Percentiles rank a stretch among this genome's conserved stretches.
These are phyloP conservation scores for Yarrowia bubula DNA, from an alignment of 805 yeast species.

Conservation along the genomic window DNA sequence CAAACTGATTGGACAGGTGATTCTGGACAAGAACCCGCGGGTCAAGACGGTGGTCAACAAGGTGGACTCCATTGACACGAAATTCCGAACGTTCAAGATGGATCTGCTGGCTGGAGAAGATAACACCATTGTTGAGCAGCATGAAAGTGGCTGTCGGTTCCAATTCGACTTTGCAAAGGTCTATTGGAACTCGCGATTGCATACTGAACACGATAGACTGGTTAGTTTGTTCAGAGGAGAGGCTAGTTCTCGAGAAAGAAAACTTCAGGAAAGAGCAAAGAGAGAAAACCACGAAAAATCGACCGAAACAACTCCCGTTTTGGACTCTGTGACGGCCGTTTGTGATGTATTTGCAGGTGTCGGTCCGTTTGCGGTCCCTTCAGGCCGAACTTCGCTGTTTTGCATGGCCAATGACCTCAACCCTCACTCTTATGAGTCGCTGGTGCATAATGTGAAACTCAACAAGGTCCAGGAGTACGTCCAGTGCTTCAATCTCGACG, in stretches of 20 bases:
- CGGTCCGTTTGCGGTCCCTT: constrained; percentile 97
- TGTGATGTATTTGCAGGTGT: constrained; percentile 98
- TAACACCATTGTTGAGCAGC: constrained; percentile 76
- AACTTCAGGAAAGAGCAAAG: constrained; percentile 1
- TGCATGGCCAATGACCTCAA: constrained; percentile 92
- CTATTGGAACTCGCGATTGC: constrained; percentile 94
- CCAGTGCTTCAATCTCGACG: constrained; percentile 69
- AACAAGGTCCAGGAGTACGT: constrained; percentile 67
- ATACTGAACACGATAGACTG: constrained; percentile 87
- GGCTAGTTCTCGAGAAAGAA: constrained; percentile 22
- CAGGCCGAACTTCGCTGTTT: constrained; percentile 76
- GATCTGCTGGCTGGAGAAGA: constrained; percentile 81
- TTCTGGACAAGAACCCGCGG: constrained; percentile 80
- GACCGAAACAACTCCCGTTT: not conserved
- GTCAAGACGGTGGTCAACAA: constrained; percentile 90
- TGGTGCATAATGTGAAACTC: constrained; percentile 57
- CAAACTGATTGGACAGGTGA: constrained; percentile 78
- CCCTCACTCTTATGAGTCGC: constrained; percentile 75
- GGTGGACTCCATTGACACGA: constrained; percentile 78
- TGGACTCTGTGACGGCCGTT: constrained; percentile 47
- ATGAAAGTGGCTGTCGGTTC: constrained; percentile 82
- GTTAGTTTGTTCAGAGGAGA: constrained; percentile 62
- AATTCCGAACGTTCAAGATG: constrained; percentile 91
- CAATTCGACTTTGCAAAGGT: constrained; percentile 88
- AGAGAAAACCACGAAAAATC: constrained; percentile 19